Evolutionary conservation across 805 yeast genomes (phyloP).

Genomic region (Wickerhamiella vanderwaltii): DNA sequence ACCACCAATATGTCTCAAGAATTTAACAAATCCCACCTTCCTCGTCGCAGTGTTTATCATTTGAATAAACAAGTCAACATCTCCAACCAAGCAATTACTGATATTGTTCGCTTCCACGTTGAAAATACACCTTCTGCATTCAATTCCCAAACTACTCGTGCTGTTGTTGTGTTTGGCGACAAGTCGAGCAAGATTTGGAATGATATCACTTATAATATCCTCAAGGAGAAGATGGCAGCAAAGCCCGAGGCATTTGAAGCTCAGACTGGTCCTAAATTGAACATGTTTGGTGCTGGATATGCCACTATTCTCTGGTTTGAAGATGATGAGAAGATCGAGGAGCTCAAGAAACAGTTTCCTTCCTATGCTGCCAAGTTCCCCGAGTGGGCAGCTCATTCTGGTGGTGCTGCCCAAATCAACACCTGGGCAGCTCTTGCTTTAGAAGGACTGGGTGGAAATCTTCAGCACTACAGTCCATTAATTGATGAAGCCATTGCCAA

Average conservation of each 20-base stretch:
- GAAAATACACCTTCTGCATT: constrained; percentile 42
- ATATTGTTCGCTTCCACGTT: constrained; percentile 33
- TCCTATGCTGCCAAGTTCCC: constrained; percentile 36
- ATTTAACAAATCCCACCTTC: background rate
- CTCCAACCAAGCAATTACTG: constrained; percentile 31
- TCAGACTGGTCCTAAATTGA: constrained; percentile 31
- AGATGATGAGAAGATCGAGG: constrained; percentile 31
- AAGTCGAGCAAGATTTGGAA: constrained; percentile 38
- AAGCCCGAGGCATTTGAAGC: constrained; percentile 27
- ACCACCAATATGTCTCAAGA: background rate
- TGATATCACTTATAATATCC: constrained; percentile 27
- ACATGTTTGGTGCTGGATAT: constrained; percentile 34
- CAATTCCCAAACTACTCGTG: constrained; percentile 41
- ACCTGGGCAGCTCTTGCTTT: constrained; percentile 38
- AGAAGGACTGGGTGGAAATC: constrained; percentile 38
- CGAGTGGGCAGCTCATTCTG: constrained; percentile 35
- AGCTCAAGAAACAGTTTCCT: constrained; percentile 34
- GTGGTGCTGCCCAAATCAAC: constrained; percentile 37
- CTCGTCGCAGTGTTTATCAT: constrained; percentile 38
- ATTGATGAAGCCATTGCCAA: constrained; percentile 30
- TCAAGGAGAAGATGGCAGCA: constrained; percentile 17
- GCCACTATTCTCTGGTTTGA: constrained; percentile 40
- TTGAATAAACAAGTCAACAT: constrained; percentile 35
- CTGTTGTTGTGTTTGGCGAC: constrained; percentile 36
- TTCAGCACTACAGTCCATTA: constrained; percentile 41